Evolutionary conservation across 129 eudicot genomes (phyloP), one percentile per base, ranked within the genome.

Genomic region (Helichrysum umbraculigerum): DNA sequence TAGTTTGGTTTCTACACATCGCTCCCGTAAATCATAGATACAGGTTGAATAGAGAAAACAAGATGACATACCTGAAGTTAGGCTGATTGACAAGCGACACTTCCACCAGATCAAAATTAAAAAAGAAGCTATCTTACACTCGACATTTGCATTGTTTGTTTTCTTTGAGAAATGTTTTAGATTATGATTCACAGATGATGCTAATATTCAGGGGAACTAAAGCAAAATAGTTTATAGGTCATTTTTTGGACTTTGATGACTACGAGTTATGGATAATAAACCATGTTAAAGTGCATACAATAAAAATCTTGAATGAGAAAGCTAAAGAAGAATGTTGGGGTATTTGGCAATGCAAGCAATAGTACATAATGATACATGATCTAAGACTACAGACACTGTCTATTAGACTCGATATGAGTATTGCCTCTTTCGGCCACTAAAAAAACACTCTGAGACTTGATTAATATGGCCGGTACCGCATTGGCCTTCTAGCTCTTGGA

Each of bases 401-500:
- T 35, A 74, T 74, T 73, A 75, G 70, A 69, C 64, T 64, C 33
- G 64, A 32, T 57, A 80, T 68, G 71, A 68, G 72, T 72, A 50
- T 71, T 64, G 73, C 68, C 47, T 57, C 52, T 33, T 68, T 50
- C 62, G 20, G 59, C 74, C 73, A 82, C 68, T 42, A 32, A 74
- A 37, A 30, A 61, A 78, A 57, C 54, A 66, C 50, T 35, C 62
- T 0, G 33, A 57, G 25, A 33, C 19, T 11, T 59, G 72, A 74
- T 83, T 83, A 84, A 74, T 85, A 88, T 14, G 92, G 92, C 29
- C 89, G 77, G 86, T 85, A 88, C 57, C 92, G 82, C 87, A 81
- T 88, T 6, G 92, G 92, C 61, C 92, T 85, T 83, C 92, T 88
- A 39, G 84, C 88, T 60, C 92, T 81, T n/a, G 92, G 92, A 76